Conservation (phyloP, 2,329 filamentous ascomycete genomes). For the Chaetoscypha palmicola region DNA sequence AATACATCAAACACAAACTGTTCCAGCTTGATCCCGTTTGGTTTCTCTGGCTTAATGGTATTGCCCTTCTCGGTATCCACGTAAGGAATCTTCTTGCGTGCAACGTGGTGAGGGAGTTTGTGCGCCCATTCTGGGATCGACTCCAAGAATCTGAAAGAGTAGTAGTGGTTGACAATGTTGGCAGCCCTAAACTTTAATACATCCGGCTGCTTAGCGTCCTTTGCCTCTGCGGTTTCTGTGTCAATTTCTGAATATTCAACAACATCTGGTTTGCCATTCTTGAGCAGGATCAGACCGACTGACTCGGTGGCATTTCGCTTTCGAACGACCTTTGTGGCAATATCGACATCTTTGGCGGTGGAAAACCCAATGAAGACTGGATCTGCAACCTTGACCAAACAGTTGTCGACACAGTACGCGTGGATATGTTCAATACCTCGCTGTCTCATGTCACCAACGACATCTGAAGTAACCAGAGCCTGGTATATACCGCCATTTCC, state of each 20-base stretch:
- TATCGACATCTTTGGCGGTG: constrained; percentile 80
- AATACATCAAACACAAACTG: constrained; percentile 99
- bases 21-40: constrained; percentile 98
- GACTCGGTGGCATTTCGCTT: constrained; percentile 96
- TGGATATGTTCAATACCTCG: constrained; percentile 93
- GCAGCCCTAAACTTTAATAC: constrained; percentile 94
- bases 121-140: constrained; percentile 80
- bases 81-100: constrained; percentile 95
- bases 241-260: constrained; percentile 99
- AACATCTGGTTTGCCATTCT: constrained; percentile 93
- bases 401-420: constrained; percentile 98
- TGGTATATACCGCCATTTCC: constrained; percentile 97
- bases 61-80: constrained; percentile 70
- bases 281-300: constrained; percentile 86
- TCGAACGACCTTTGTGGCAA: constrained; percentile 98
- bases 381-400: constrained; percentile 97
- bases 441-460: constrained; percentile 80
- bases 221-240: constrained; percentile 77
- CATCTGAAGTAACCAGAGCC: constrained; percentile 72
- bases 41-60: constrained; percentile 82
- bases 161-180: constrained; percentile 99
- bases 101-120: constrained; percentile 89
- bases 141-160: constrained; percentile 88
- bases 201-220: constrained; percentile 70
- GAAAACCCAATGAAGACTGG: constrained; percentile 93